Base-by-base conservation (phyloP, 1,284 basidiomycete genomes). In the Puccinia hordei region DNA sequence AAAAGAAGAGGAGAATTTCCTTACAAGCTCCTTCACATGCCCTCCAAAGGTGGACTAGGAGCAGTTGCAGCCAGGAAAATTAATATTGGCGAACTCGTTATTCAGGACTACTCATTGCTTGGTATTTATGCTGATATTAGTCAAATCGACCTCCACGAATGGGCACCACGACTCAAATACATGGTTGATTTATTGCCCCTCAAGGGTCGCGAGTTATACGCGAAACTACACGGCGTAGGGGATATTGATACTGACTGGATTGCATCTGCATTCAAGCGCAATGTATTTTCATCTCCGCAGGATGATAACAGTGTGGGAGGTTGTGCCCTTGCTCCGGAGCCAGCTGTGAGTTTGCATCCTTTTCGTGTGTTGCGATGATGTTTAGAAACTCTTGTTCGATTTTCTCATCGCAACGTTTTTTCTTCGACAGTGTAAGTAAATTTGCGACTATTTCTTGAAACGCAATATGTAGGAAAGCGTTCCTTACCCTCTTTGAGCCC, bases 171-270 rank as follows among this genome's bases (percentile, higher is more conserved):
- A 51, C 53, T 77, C 10, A 77, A 77, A n/a, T 65, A 53, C 24
- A 77, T 77, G 74, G 74, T 77, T 4, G 74, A 77, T 57, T 44
- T 66, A 38, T 51, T 77, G 19, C 74, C 74, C 9, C 13, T 68
- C 44, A 77, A 77, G 33, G 74, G 74, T 30, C 74, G 74, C 19
- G 49, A 77, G 63, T 19, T 77, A 2, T n/a, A n/a, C n/a, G 74
- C 74, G n/a, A 77, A 65, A 55, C 74, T 68, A 68, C 74, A 77
- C 49, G 74, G 74, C 49, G 74, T 77, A 8, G 74, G 74, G 0
- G 33, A 77, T 9, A 35, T 35, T 22, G 74, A 66, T n/a, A 19
- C 41, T 22, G 30, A 46, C 27, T 77, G 74, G 74, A 57, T 77
- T 12, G 24, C 35, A 6, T 77, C 74, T 1, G 74, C 74, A 15